phyloP scores from a whole-genome alignment of 176 grass and related monocot species.

The Hyparrhenia diplandra region DNA sequence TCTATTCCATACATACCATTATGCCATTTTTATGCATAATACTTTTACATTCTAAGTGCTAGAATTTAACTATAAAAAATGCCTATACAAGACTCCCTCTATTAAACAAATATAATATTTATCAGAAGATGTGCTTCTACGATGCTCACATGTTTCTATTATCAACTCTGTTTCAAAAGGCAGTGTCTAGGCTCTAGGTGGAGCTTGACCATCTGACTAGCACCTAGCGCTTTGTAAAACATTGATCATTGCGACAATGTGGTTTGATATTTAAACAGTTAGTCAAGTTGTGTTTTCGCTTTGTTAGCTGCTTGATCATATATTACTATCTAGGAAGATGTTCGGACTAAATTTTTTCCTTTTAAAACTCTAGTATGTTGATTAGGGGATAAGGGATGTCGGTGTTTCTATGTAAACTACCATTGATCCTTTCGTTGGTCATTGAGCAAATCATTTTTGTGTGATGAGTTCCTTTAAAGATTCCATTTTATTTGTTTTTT shows the following conservation, averaged over 20 bases:
- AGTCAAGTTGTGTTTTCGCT: not conserved
- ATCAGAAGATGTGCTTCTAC: not conserved
- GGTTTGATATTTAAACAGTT: not conserved
- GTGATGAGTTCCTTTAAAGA: conserved; percentile 10
- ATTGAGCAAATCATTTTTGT: conserved; percentile 15
- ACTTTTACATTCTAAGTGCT: not conserved
- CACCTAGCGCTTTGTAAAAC: not conserved
- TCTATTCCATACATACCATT: not conserved
- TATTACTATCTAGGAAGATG: not conserved
- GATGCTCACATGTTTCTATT: not conserved
- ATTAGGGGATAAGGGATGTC: not conserved
- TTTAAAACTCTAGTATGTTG: conserved; percentile 11
- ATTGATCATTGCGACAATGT: not conserved
- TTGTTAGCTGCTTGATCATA: not conserved
- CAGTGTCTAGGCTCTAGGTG: not conserved
- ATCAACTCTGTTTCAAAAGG: not conserved
- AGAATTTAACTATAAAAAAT: not conserved
- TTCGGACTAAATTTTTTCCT: not conserved
- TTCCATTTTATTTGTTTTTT: conserved; percentile 20
- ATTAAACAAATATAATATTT: not conserved
- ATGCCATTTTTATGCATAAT: not conserved
- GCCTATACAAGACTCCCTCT: not conserved
- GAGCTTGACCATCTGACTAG: not conserved
- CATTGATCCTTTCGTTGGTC: conserved; percentile 2
- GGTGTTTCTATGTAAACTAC: conserved; percentile 19